Conservation (phyloP, 768 basidiomycete species). For the Chalciporus piperatus region DNA sequence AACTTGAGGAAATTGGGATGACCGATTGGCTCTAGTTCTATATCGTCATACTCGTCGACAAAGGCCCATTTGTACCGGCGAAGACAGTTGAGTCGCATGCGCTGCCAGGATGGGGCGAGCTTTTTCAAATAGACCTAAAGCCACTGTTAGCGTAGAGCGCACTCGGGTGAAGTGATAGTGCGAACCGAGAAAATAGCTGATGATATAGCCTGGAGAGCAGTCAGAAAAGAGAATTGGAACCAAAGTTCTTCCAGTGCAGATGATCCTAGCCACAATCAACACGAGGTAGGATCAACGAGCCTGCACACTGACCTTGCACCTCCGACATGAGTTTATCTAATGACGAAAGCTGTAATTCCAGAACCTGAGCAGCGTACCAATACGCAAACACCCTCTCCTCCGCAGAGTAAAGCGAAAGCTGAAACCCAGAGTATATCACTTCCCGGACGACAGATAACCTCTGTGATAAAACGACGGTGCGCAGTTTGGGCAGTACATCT, state of each 20-base stretch:
- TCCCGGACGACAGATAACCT: slow-evolving; percentile 62
- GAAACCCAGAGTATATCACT: slow-evolving; percentile 71
- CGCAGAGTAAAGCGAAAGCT: slow-evolving; percentile 66
- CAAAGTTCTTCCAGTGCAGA: slow-evolving; percentile 41
- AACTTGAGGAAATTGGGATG: slow-evolving; percentile 59
- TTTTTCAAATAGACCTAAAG: slow-evolving; percentile 47
- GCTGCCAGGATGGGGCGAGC: slow-evolving; percentile 47
- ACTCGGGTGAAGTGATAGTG: background rate
- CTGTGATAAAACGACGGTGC: slow-evolving; percentile 47
- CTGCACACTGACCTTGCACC: slow-evolving; percentile 37
- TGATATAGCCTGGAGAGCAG: slow-evolving; percentile 56
- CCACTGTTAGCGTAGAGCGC: no score
- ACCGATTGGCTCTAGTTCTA: slow-evolving; percentile 42
- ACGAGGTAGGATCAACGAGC: background rate
- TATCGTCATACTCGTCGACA: slow-evolving; percentile 52
- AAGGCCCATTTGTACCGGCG: slow-evolving; percentile 83
- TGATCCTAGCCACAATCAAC: slow-evolving; percentile 12
- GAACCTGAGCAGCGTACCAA: slow-evolving; percentile 63
- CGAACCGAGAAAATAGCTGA: slow-evolving; percentile 54
- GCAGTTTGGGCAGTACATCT: slow-evolving; percentile 28
- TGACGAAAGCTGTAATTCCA: slow-evolving; percentile 53
- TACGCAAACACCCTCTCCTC: slow-evolving; percentile 74
- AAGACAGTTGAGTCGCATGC: slow-evolving; percentile 54
- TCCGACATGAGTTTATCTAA: slow-evolving; percentile 47
- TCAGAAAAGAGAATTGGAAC: slow-evolving; percentile 51